These are phyloP conservation scores for Eucalyptus polyanthemos DNA, from an alignment of 345 rosid species.

Conservation along the genomic window DNA sequence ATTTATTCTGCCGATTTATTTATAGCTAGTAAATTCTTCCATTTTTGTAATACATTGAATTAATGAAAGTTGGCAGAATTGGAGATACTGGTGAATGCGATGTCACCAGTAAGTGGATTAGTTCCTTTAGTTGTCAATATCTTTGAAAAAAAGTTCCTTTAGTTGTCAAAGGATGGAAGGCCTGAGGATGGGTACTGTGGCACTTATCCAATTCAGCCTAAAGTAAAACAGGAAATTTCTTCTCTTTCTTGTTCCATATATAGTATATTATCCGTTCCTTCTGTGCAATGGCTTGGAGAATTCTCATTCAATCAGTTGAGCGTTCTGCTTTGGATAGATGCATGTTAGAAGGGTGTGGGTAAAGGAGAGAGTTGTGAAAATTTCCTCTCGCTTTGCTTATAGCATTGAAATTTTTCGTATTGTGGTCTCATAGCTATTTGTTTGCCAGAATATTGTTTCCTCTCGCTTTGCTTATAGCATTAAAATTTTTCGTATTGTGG, in stretches of 20 bases:
- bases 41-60: background rate
- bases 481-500: background rate
- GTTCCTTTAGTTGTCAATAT: background rate
- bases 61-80: background rate
- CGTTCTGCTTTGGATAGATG: background rate
- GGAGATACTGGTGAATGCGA: background rate
- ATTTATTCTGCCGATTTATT: background rate
- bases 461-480: background rate
- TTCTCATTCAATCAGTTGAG: background rate
- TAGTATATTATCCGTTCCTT: background rate
- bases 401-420: background rate
- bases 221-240: background rate
- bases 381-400: background rate
- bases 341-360: background rate
- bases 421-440: constrained; percentile 3
- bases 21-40: background rate
- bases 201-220: background rate
- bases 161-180: background rate
- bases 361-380: background rate
- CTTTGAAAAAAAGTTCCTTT: background rate
- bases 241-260: background rate
- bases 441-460: constrained; percentile 32
- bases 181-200: background rate
- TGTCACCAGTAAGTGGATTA: background rate
- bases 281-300: background rate